These are phyloP conservation scores for Auxenochlorella pyrenoidosa DNA, from an alignment of 139 green algal species.

Conservation along the genomic window DNA sequence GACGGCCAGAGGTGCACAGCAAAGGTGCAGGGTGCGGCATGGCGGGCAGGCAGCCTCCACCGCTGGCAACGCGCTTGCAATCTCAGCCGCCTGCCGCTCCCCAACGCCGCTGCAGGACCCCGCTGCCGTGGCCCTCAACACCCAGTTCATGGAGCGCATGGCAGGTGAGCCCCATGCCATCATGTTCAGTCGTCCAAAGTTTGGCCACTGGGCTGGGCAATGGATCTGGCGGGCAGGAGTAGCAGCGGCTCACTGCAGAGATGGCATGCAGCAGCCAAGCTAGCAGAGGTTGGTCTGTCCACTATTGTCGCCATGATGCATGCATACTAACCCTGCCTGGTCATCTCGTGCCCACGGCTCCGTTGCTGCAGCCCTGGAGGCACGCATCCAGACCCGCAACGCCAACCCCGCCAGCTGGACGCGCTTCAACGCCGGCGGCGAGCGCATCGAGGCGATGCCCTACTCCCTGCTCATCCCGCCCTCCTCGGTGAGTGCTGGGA, in stretches of 20 bases:
- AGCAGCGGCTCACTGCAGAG: no score
- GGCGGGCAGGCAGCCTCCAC: no score
- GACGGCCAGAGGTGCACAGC: no score
- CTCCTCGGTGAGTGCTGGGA: neutral
- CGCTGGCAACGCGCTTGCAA: no score
- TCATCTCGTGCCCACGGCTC: neutral
- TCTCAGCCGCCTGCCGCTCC: no score
- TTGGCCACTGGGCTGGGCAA: no score
- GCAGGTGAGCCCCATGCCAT: no score
- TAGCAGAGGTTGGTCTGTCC: neutral
- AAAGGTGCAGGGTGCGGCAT: no score
- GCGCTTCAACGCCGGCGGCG: neutral
- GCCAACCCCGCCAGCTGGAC: neutral
- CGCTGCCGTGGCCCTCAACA: neutral
- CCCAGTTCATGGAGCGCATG: constrained; percentile 18
- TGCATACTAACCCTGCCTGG: neutral
- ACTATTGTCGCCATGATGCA: no score
- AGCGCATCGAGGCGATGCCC: neutral
- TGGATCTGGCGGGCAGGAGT: no score
- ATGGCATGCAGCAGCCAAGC: neutral
- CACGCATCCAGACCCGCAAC: neutral
- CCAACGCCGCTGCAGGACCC: neutral
- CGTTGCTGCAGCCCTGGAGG: neutral
- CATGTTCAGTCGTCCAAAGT: no score
- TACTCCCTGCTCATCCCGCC: constrained; percentile 21